Conservation (phyloP, 2,329 filamentous ascomycete genomes). For the Apiospora rasikravindrae region DNA sequence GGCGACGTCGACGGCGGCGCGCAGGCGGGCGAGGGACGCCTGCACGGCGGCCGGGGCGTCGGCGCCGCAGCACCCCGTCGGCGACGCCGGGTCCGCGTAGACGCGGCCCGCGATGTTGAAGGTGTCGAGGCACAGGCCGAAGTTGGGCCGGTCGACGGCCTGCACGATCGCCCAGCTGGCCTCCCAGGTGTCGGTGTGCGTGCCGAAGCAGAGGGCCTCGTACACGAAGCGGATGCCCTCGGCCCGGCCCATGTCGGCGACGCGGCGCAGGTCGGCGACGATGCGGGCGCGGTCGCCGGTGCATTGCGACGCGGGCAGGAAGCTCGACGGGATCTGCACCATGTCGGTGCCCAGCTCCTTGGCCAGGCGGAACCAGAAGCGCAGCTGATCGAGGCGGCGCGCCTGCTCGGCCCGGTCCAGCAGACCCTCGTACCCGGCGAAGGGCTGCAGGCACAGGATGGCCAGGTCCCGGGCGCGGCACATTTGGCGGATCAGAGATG, state of each 20-base stretch:
- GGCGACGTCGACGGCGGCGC: slow-evolving; percentile 59
- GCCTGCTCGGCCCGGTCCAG: slow-evolving; percentile 64
- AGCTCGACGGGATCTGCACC: slow-evolving; percentile 76
- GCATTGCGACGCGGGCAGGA: slow-evolving; percentile 57
- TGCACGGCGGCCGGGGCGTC: slow-evolving; percentile 61
- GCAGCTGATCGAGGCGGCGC: slow-evolving; percentile 64
- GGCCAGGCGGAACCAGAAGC: slow-evolving; percentile 72
- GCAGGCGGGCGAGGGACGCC: slow-evolving; percentile 59
- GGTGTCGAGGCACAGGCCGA: slow-evolving; percentile 78
- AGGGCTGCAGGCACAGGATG: slow-evolving; percentile 76
- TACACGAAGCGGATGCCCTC: slow-evolving; percentile 72
- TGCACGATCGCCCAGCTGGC: slow-evolving; percentile 70
- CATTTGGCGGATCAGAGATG: slow-evolving; percentile 59
- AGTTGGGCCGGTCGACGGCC: slow-evolving; percentile 70
- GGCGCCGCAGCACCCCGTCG: slow-evolving; percentile 48
- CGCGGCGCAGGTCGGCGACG: slow-evolving; percentile 64
- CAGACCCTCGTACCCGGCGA: slow-evolving; percentile 79
- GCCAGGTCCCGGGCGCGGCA: slow-evolving; percentile 60
- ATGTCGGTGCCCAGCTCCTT: slow-evolving; percentile 69
- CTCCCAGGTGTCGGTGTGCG: slow-evolving; percentile 74
- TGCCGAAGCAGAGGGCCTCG: slow-evolving; percentile 76
- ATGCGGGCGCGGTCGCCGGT: slow-evolving; percentile 59
- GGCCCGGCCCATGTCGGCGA: slow-evolving; percentile 69
- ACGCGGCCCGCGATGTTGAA: slow-evolving; percentile 78
- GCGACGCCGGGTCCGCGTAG: slow-evolving; percentile 69